Evolutionary conservation across 768 basidiomycete species (phyloP).

Genomic region (Tulasnella sp.): DNA sequence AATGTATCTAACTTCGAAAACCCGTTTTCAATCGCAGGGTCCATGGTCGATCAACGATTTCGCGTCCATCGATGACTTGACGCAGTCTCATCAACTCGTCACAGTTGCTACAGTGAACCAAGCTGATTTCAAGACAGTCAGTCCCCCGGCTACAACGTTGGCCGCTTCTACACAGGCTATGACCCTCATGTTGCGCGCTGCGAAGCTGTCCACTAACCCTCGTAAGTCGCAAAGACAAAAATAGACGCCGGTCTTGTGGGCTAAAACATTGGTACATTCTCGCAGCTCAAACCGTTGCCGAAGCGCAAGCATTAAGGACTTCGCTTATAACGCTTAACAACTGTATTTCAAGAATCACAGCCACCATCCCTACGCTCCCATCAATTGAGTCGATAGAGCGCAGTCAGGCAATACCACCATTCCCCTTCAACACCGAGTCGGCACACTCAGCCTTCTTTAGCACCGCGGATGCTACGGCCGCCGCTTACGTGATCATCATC

Average conservation of each 20-base stretch:
- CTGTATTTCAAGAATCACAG: conserved; percentile 2
- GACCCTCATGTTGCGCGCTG: neutral
- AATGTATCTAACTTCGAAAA: neutral
- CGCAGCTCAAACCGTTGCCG: conserved; percentile 4
- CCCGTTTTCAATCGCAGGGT: too few relatives aligned
- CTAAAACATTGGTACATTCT: too few relatives aligned
- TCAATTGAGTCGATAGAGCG: neutral
- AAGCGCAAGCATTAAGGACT: neutral
- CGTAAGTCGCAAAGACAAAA: too few relatives aligned
- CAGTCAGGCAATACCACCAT: neutral
- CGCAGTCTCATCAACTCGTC: neutral
- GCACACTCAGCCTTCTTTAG: conserved; percentile 1
- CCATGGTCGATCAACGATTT: conserved; percentile 7
- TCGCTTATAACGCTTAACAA: conserved; percentile 2
- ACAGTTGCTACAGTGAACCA: neutral
- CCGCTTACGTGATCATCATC: conserved; percentile 12
- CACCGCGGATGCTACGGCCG: neutral
- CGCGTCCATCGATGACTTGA: conserved; percentile 9
- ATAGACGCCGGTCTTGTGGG: too few relatives aligned
- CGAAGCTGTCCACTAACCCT: neutral
- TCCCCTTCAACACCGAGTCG: neutral
- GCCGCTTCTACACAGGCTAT: neutral
- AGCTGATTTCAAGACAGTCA: neutral
- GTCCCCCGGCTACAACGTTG: neutral
- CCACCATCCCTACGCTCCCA: neutral